Evolutionary conservation across 768 basidiomycete genomes (phyloP), one percentile per base, ranked within the genome.

Genomic region (Boletus vinaceobasis): DNA sequence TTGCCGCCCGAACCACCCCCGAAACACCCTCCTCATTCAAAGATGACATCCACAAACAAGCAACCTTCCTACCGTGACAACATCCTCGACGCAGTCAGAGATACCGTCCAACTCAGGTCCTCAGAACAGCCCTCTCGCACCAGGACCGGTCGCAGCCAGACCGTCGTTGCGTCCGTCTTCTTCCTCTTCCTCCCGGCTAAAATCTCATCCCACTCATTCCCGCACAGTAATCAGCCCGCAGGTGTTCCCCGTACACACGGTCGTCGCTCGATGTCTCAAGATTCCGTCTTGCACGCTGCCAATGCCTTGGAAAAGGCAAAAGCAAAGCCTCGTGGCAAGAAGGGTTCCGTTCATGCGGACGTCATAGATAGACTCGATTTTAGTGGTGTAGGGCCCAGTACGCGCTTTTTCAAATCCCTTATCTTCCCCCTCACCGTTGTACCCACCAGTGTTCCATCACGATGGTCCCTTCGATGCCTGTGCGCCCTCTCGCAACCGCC

Each of bases 381-480:
- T 56, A 88, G 88, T 17, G 87, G 91, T 63, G 87, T 91, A 39
- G 90, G 90, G 9, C 83, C 87, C 53, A 90, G 91, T 92, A 66
- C 60, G 90, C 81, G 43, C 57, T 52, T 60, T 54, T 54, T 33
- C 57, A 35, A 7, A 17, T 11, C 19, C 27, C 36, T 5, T 52
- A 7, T 29, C 33, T 31, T 32, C 29, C 39, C 33, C 35, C 43
- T 54, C 56, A 52, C 44, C 39, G 19, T 49, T 33, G 48, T 52
- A 26, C 29, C 51, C 27, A 29, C 49, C 60, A 93, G 91, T 90
- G 84, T 90, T 93, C 73, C 91, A 94, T 65, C 91, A 94, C 65
- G 92, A 93, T 64, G 91, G 91, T 31, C 92, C 91, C 13, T 94
- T 93, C 68, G 91, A 94, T 66, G 92, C 91, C 29, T 93, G 90